Evolutionary conservation across 345 rosid genomes (phyloP).

Genomic region (Dovyalis caffra): DNA sequence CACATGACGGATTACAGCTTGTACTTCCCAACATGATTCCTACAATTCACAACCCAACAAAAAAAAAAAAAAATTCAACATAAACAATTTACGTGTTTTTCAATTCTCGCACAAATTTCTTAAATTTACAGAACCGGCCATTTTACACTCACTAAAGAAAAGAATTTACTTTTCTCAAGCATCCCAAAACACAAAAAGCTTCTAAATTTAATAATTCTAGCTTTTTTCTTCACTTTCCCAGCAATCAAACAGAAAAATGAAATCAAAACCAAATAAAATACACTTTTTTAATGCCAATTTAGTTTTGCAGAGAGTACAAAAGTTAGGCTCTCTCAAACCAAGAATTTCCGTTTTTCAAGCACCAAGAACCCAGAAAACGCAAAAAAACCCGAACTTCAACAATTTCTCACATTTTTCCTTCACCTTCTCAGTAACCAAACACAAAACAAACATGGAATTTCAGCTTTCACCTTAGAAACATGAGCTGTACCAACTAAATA

Average conservation of each 20-base stretch:
- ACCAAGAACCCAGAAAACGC: not conserved
- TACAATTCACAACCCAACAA: conserved; percentile 23
- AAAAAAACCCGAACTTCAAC: not conserved
- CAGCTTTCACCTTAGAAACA: not conserved
- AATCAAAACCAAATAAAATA: not conserved
- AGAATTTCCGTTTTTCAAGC: not conserved
- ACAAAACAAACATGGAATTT: not conserved
- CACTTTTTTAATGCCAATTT: not conserved
- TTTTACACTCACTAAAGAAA: not conserved
- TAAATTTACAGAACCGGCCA: not conserved
- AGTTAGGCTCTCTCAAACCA: not conserved
- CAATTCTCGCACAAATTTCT: not conserved
- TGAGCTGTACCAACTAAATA: conserved; percentile 6
- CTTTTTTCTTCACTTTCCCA: not conserved
- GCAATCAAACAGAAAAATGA: not conserved
- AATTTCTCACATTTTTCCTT: not conserved
- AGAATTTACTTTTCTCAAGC: not conserved
- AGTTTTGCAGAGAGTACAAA: not conserved
- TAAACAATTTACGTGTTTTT: not conserved
- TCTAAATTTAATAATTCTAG: not conserved
- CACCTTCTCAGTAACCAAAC: not conserved
- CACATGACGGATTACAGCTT: conserved; percentile 66
- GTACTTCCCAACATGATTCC: conserved; percentile 87
- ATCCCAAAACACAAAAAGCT: not conserved
- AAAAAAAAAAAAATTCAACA: not conserved